Evolutionary conservation across 2,329 filamentous ascomycete species (phyloP).

Genomic region (Phaeosphaeria sp.): DNA sequence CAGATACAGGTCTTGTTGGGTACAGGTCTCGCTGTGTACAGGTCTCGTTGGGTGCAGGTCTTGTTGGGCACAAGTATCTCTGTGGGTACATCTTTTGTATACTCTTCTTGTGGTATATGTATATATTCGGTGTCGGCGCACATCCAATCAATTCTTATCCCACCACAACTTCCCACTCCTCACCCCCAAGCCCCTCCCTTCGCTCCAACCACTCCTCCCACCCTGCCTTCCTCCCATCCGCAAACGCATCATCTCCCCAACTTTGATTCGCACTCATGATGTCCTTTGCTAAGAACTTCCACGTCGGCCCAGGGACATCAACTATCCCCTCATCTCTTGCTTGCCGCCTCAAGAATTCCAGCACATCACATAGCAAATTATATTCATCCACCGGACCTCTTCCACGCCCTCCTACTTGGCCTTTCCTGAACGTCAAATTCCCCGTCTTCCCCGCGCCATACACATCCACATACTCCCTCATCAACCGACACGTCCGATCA

Average conservation of each 20-base stretch:
- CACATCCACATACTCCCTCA: slow-evolving; percentile 8
- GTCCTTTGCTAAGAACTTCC: slow-evolving; percentile 25
- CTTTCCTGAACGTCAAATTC: slow-evolving; percentile 13
- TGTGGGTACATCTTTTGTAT: no score
- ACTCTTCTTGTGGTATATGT: no score
- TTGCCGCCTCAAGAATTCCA: slow-evolving; percentile 9
- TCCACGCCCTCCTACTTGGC: slow-evolving; percentile 5
- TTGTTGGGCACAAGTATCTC: no score
- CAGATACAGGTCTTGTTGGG: no score
- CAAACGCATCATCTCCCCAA: slow-evolving; percentile 10
- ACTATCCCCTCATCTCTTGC: slow-evolving; percentile 12
- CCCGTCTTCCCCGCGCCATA: neutral
- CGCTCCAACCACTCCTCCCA: slow-evolving; percentile 19
- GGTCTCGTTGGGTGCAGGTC: no score
- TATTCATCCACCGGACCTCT: slow-evolving; percentile 19
- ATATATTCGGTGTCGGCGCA: no score
- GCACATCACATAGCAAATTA: slow-evolving; percentile 20
- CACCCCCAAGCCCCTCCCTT: neutral
- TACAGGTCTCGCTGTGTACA: no score
- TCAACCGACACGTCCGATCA: slow-evolving; percentile 20
- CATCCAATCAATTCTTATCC: neutral
- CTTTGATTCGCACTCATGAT: slow-evolving; percentile 21
- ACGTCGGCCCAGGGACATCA: slow-evolving; percentile 13
- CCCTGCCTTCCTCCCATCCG: slow-evolving; percentile 11
- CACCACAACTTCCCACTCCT: neutral